Conservation (phyloP, 1,284 basidiomycete genomes). For the Chondrostereum purpureum region DNA sequence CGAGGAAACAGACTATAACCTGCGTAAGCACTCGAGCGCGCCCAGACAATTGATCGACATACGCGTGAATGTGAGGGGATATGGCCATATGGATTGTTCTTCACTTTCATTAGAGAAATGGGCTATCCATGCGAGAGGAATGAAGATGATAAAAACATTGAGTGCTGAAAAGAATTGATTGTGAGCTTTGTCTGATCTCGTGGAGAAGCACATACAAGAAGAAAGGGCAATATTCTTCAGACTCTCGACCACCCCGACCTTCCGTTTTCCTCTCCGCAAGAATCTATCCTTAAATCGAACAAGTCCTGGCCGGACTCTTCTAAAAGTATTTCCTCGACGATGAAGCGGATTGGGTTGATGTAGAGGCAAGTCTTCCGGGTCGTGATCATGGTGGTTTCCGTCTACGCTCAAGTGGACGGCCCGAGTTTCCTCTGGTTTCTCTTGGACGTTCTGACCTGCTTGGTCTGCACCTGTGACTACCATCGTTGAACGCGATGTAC, state of each 20-base stretch:
- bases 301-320: neutral
- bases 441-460: too few relatives aligned
- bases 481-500: too few relatives aligned
- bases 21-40: constrained; percentile 5
- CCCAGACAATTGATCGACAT: constrained; percentile 15
- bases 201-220: constrained; percentile 40
- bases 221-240: constrained; percentile 38
- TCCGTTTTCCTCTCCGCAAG: constrained; percentile 40
- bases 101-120: constrained; percentile 32
- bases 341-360: too few relatives aligned
- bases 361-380: too few relatives aligned
- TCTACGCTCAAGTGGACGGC: too few relatives aligned
- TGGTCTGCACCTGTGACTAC: too few relatives aligned
- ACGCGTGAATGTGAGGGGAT: constrained; percentile 32
- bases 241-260: constrained; percentile 40
- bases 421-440: too few relatives aligned
- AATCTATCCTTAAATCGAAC: constrained; percentile 40
- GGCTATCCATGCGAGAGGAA: constrained; percentile 59
- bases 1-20: constrained; percentile 55
- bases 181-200: constrained; percentile 1
- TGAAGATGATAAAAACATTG: constrained; percentile 54
- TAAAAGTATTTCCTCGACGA: too few relatives aligned
- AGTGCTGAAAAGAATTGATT: constrained; percentile 32
- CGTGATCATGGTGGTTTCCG: too few relatives aligned
- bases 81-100: constrained; percentile 19